Evolutionary conservation across 2,329 filamentous ascomycete species (phyloP), one percentile per base, ranked within the genome.

Genomic region (Colletotrichum zoysiae): DNA sequence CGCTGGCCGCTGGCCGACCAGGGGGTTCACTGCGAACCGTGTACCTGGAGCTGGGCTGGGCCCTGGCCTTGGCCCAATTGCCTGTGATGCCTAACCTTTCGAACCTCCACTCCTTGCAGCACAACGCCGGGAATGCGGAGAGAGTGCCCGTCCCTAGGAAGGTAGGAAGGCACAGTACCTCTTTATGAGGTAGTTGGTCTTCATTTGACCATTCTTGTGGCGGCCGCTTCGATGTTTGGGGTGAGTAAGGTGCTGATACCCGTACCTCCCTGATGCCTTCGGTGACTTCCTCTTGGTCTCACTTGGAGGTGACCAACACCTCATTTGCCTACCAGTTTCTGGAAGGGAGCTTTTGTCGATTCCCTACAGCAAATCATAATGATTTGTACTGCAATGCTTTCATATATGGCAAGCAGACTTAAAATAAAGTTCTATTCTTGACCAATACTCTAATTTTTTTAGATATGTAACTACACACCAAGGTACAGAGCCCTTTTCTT

Each of bases 11-110:
- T 62, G 44, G n/a, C 23, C 42, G 58, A 58, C 26, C 35, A 44
- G 50, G 64, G 64, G 51, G 56, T 35, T 61, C 64, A 71, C n/a
- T 42, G 46, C 46, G 59, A 70, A 65, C 70, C 55, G 66, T 72
- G 70, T 72, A 65, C 66, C 56, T 61, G 46, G 67, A 53, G 46
- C 42, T 46, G 16, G 18, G 53, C 50, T 33, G 12, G 51, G 51
- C 51, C 51, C 30, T 30, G 51, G 20, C 51, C 51, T 20, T 30
- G 51, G 11, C 20, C 30, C 30, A 56, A 35, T 14, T 20, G 51
- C 30, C 51, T 35, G 18, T n/a, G 20, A 56, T 56, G 51, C 51
- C 51, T 35, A 35, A 56, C 51, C 51, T n/a, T n/a, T 35, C 18
- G 18, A 35, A 35, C 18, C 50, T 53, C 26, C 50, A 51, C 50